Base-by-base conservation (phyloP, 2,329 filamentous ascomycete genomes). In the Fusarium longipes region DNA sequence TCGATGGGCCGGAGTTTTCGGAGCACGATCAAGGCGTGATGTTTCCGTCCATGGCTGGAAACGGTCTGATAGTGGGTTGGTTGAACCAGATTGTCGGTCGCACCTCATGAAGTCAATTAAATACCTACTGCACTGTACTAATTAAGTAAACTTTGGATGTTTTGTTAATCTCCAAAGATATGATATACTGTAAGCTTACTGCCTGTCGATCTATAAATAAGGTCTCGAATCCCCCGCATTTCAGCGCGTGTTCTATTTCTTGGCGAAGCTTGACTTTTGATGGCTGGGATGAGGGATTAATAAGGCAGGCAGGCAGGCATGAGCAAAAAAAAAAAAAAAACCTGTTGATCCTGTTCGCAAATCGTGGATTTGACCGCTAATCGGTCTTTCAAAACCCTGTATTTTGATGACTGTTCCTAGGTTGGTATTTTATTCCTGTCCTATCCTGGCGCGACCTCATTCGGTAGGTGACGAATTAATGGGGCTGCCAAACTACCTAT, bases 1-100 rank as follows among this genome's bases (percentile, higher is more conserved):
- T 8, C 38, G 11, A 25, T 5, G 22, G 17, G 6, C n/a, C 50
- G 65, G 65, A 57, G 65, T 68, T 65, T 42, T 49, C 65, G 65
- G 65, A 62, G 50, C 38, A 20, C n/a, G n/a, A n/a, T n/a, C 7
- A 20, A 27, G 20, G 7, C 2, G 45, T n/a, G 14, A 27, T 17
- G 30, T 14, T 11, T 15, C n/a, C n/a, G n/a, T n/a, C n/a, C n/a
- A n/a, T 20, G 17, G 5, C 25, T 30, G 5, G 15, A 24, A 18
- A 33, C 29, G 10, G 24, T 25, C 5, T 27, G 17, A n/a, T 27
- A 27, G n/a, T 49, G n/a, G 15, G 18, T 12, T 25, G 14, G 30
- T 33, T n/a, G 14, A 10, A 14, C 22, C 45, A 38, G 45, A 18
- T n/a, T 12, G 11, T 49, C 30, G 30, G 30, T 29, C 14, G 20